Base-by-base conservation (phyloP, 805 yeast species). In the Kluyveromyces siamensis region DNA sequence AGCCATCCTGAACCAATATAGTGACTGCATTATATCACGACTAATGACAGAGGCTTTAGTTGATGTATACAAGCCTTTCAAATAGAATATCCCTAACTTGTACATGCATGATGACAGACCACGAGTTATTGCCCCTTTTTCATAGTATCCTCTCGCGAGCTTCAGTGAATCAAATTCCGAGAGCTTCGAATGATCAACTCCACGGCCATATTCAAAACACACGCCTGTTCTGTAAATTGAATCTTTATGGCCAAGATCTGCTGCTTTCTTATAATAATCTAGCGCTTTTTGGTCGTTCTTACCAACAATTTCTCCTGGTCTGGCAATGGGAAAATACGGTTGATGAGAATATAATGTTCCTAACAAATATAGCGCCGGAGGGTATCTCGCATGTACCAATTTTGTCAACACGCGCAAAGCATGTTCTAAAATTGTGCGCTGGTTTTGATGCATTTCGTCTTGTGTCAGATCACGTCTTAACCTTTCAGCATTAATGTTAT, bases 141-240 rank as follows among this genome's bases (percentile, higher is more conserved):
- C 69, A 64, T 80, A 84, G 67, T 75, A 80, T 13, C 67, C 57
- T 25, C 80, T 64, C 9, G 88, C 81, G 50, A 72, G 70, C n/a
- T 52, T 55, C 16, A 68, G 65, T 55, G 55, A 49, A 37, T 54
- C 53, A 38, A 13, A n/a, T 36, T 43, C 45, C 7, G 27, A 16
- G 10, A 43, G 76, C 76, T 39, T 69, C 59, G 48, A 66, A 56
- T 25, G 75, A 68, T 45, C 51, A 19, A 1, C 84, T 83, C 60
- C 83, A 27, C 60, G 55, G 37, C 52, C 55, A 41, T 52, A 70
- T 61, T 86, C 93, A 57, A 74, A 74, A 57, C 87, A 79, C 33
- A 84, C 84, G 0, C 84, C 93, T 1, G 81, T 75, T 44, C 91
- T 68, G 66, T 82, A 85, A 50, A 81, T 73, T 9, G 86, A 83